Conservation (phyloP, 805 yeast genomes). For the Ogataea trehaloabstinens region DNA sequence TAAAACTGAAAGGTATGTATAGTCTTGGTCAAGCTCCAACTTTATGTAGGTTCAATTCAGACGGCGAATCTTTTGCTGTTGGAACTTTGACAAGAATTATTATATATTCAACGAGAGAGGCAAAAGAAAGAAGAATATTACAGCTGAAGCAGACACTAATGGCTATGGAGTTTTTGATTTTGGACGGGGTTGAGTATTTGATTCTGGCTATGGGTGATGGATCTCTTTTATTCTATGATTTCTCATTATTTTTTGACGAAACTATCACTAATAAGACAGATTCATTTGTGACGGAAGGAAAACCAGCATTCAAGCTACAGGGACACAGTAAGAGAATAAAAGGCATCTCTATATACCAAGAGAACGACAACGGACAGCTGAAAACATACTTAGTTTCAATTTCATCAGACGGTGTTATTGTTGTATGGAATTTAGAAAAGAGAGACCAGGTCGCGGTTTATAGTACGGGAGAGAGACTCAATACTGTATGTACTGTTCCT, state of each 20-base stretch:
- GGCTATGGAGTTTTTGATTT: conserved; percentile 53
- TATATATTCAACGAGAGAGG: conserved; percentile 61
- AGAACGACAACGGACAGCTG: conserved; percentile 32
- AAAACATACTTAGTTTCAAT: conserved; percentile 63
- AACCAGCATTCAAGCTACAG: conserved; percentile 56
- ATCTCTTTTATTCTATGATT: conserved; percentile 53
- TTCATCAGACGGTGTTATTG: conserved; percentile 91
- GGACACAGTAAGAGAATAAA: conserved; percentile 90
- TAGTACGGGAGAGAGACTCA: conserved; percentile 86
- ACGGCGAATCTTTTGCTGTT: conserved; percentile 75
- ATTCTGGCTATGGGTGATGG: conserved; percentile 76
- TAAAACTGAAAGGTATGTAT: conserved; percentile 70
- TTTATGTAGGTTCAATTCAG: conserved; percentile 34
- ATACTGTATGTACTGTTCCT: conserved; percentile 74
- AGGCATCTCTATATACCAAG: conserved; percentile 57
- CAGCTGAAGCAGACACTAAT: conserved; percentile 57
- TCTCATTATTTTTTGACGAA: conserved; percentile 29
- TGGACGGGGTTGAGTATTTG: conserved; percentile 53
- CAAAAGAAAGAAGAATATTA: conserved; percentile 54
- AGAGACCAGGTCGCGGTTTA: conserved; percentile 87
- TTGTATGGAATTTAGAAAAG: conserved; percentile 74
- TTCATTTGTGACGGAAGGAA: conserved; percentile 25
- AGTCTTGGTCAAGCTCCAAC: conserved; percentile 52
- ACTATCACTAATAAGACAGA: conserved; percentile 15
- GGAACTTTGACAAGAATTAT: conserved; percentile 67